Conservation (phyloP, 2,329 filamentous ascomycete species). For the Penicillium sp. region DNA sequence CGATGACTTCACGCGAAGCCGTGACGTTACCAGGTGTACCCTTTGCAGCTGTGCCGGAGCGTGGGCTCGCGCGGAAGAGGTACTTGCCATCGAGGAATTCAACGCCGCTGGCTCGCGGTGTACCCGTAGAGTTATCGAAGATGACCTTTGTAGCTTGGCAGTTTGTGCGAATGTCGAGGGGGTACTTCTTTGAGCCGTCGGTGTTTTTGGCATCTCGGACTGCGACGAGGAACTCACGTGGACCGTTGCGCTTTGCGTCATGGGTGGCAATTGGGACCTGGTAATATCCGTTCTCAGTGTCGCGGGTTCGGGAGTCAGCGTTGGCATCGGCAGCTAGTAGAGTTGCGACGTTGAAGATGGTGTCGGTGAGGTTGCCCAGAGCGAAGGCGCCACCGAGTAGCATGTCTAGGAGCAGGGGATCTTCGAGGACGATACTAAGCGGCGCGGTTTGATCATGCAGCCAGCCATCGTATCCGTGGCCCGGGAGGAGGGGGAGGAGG, state of each 20-base stretch:
- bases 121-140: conserved; percentile 40
- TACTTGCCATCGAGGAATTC: conserved; percentile 51
- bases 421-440: conserved; percentile 52
- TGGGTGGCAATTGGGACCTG: conserved; percentile 57
- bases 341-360: conserved; percentile 46
- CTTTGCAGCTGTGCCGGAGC: conserved; percentile 17
- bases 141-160: conserved; percentile 48
- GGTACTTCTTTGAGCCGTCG: conserved; percentile 46
- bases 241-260: conserved; percentile 23
- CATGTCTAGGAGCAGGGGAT: conserved; percentile 56
- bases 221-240: conserved; percentile 45
- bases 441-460: conserved; percentile 30
- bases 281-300: conserved; percentile 53
- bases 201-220: conserved; percentile 26
- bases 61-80: conserved; percentile 51
- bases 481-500: conserved; percentile 40
- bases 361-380: conserved; percentile 49
- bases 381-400: conserved; percentile 55
- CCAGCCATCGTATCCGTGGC: conserved; percentile 46
- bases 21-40: conserved; percentile 44
- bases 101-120: conserved; percentile 51
- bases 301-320: conserved; percentile 46
- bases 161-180: conserved; percentile 56
- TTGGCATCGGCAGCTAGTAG: conserved; percentile 56
- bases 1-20: conserved; percentile 52